phyloP scores from a whole-genome alignment of 129 eudicot genomes.

The Deinandra increscens region DNA sequence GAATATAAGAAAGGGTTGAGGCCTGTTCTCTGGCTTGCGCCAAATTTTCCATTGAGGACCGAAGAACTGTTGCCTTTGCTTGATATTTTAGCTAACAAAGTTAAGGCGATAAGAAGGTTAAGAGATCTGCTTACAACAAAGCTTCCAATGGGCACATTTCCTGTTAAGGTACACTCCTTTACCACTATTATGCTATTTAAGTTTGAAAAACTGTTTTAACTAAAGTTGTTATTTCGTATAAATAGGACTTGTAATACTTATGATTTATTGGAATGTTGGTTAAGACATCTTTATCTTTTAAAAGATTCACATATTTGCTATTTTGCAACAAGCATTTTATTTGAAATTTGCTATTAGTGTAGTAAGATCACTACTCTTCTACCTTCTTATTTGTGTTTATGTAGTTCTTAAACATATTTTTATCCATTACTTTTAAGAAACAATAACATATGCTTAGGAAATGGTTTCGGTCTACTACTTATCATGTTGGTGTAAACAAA shows the following conservation, averaged over 20 bases:
- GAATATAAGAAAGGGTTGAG: slow-evolving; percentile 95
- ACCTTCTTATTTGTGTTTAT: slow-evolving; percentile 3
- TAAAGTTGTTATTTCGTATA: not conserved
- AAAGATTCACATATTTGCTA: not conserved
- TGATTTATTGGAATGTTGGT: slow-evolving; percentile 11
- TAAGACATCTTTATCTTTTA: not conserved
- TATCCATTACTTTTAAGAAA: not conserved
- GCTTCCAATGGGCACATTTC: slow-evolving; percentile 94
- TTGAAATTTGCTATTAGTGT: not conserved
- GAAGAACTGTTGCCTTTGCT: slow-evolving; percentile 94
- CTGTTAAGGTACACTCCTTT: slow-evolving; percentile 70
- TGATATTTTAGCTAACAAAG: slow-evolving; percentile 92
- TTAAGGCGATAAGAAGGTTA: slow-evolving; percentile 85
- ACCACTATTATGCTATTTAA: not conserved
- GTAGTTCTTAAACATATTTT: not conserved
- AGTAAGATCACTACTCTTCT: not conserved
- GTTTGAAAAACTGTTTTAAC: not conserved
- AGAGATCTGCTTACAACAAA: slow-evolving; percentile 92
- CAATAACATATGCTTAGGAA: not conserved
- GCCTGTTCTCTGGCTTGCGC: slow-evolving; percentile 90
- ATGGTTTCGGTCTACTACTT: not conserved
- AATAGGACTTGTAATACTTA: not conserved
- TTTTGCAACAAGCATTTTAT: not conserved
- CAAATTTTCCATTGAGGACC: slow-evolving; percentile 70
- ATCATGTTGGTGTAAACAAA: not conserved